A percentile compares a stretch with the other conserved stretches of the same genome.
Evolutionary conservation across 371 early-diverging fungal genomes (phyloP).

Genomic region (Syncephalastrum monosporum): DNA sequence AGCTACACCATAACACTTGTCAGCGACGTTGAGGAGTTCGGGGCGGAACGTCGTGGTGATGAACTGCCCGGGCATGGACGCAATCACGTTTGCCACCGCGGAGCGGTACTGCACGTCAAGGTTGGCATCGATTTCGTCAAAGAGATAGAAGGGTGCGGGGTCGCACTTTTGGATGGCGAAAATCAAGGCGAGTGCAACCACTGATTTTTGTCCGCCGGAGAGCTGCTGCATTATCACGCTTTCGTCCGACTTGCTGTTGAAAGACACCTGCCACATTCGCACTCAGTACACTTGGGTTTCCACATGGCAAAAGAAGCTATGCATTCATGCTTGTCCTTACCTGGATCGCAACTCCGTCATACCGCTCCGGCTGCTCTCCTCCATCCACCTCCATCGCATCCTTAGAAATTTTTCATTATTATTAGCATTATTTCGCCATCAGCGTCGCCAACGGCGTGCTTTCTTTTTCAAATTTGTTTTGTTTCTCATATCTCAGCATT

Average conservation of each 20-base stretch:
- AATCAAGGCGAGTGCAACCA: slow-evolving; percentile 97
- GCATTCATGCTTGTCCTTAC: slow-evolving; percentile 36
- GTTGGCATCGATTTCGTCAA: slow-evolving; percentile 99
- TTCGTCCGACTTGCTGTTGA: slow-evolving; percentile 86
- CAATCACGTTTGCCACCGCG: slow-evolving; percentile 78
- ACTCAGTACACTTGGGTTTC: not conserved
- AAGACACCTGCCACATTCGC: slow-evolving; percentile 62
- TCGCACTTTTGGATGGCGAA: slow-evolving; percentile 99
- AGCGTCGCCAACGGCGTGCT: slow-evolving; percentile 3
- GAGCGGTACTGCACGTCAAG: slow-evolving; percentile 96
- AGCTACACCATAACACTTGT: slow-evolving; percentile 96
- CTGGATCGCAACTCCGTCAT: slow-evolving; percentile 90
- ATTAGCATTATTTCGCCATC: not conserved
- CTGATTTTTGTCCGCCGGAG: slow-evolving; percentile 99
- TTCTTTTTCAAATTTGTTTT: not conserved
- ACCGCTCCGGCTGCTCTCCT: slow-evolving; percentile 61
- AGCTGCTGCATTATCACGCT: slow-evolving; percentile 94
- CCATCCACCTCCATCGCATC: slow-evolving; percentile 52
- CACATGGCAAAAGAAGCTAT: not conserved
- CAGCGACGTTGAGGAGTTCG: slow-evolving; percentile 87
- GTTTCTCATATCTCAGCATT: slow-evolving; percentile 5
- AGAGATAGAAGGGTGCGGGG: slow-evolving; percentile 99
- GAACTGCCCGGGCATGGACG: slow-evolving; percentile 90
- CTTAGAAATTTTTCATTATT: slow-evolving; percentile 4
- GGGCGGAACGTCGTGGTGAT: slow-evolving; percentile 98